Evolutionary conservation across 106 monocot species (phyloP), one percentile per base, ranked within the genome.

Genomic region (Dendrobium nobile): DNA sequence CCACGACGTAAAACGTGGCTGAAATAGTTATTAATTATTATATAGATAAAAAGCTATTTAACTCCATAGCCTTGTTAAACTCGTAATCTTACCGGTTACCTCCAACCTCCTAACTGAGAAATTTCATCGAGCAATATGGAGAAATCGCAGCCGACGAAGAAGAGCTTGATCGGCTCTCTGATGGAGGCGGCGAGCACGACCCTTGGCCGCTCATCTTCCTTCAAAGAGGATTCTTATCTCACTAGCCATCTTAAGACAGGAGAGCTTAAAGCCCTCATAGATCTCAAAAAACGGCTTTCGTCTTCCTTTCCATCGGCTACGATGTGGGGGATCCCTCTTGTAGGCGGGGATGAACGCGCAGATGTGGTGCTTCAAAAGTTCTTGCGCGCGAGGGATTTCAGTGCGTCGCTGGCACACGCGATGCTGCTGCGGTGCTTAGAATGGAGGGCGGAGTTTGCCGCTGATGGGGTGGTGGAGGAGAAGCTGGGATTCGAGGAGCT

Each of bases 171-270:
- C 5, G 75, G 67, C 72, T 84, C 88, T 7, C 82, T 91, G 22
- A 82, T 83, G 84, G 85, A 86, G 43, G 84, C 81, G 26, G 78
- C 85, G 19, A 61, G 85, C 86, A 74, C 87, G 77, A 86, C 81
- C 37, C 84, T 89, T 75, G 78, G 61, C 83, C 81, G 81, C 41
- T 79, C 77, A 61, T 40, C 85, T 33, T 91, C 94, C 33, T 95
- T 95, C 91, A 87, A 90, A 27, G 94, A 95, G 55, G 94, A 95
- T 84, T 82, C 90, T 24, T 95, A 95, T 85, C 48, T 86, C 37
- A 51, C 70, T 33, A 61, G 82, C 41, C 24, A 54, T 9, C 92
- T 95, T 51, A 90, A 80, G 75, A 77, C 84, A 1, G 56, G 75
- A 3, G 86, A 86, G 84, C 84, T 81, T 54, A 77, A 83, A 44